Base-by-base conservation (phyloP, 768 basidiomycete species). In the Boletus coccyginus region DNA sequence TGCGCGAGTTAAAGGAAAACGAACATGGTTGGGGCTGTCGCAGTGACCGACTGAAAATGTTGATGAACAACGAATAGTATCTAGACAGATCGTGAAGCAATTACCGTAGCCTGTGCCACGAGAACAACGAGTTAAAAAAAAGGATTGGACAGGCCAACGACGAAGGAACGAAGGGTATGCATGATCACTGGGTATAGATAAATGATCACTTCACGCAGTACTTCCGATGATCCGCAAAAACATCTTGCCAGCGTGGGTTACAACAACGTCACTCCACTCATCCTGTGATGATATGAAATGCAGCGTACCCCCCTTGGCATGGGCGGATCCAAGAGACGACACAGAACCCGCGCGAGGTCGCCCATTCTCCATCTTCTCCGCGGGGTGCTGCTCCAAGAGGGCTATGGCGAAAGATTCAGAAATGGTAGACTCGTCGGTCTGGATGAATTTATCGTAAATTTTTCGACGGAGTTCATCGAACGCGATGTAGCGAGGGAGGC, bases 381-480 rank as follows among this genome's bases (percentile, higher is more conserved):
- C 50, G 10, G 63, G 33, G 53, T 63, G 36, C 21, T 78, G 77
- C 52, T 82, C 75, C 46, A 81, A 64, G 60, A 83, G 79, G 19
- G 80, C 82, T 33, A 90, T 70, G 9, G 75, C 77, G 65, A 90
- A 90, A 1, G 75, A 70, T 8, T 77, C 72, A 0, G 77, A 77
- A 24, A 90, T 78, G 13, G 77, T 74, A 42, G 84, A 61, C 46
- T 78, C 78, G 67, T 85, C 86, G 62, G 84, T 81, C 24, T 77
- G 75, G n/a, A 80, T 77, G 64, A 91, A 85, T 63, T 89, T 90
- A 52, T 85, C 81, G 58, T 80, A 79, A 27, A 92, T 73, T 46
- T 80, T 78, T 50, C 73, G 72, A 56, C 85, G 84, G 16, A 90
- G 62, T 44, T 84, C 82, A 17, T 69, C 62, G 53, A 84, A 78